Evolutionary conservation across 208 protist species (phyloP).

Genomic region (Crithidia acanthocephali): DNA sequence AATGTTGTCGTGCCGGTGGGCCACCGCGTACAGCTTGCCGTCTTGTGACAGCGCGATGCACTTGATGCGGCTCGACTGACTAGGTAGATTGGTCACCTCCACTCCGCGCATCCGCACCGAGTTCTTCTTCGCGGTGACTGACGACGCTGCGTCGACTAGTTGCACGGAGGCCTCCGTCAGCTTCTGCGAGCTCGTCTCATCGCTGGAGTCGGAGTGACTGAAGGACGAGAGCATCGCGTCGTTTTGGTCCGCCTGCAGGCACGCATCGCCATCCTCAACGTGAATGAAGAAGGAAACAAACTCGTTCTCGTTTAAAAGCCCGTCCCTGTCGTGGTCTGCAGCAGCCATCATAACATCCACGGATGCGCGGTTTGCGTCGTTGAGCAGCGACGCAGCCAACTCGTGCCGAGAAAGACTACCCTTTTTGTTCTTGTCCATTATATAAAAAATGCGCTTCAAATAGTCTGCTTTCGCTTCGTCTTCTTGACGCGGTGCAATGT

Average conservation of each 20-base stretch:
- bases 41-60: slow-evolving; percentile 52
- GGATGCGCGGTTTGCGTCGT: slow-evolving; percentile 13
- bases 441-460: slow-evolving; percentile 27
- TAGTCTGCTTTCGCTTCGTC: slow-evolving; percentile 23
- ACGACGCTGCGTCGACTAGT: slow-evolving; percentile 1
- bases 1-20: slow-evolving; percentile 56
- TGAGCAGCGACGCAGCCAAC: slow-evolving; percentile 7
- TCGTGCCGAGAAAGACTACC: slow-evolving; percentile 12
- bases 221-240: slow-evolving; percentile 12
- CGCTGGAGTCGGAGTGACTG: slow-evolving; percentile 1
- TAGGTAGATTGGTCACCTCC: slow-evolving; percentile 35
- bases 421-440: slow-evolving; percentile 9
- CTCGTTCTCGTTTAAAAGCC: slow-evolving; percentile 38
- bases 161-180: background rate
- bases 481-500: slow-evolving; percentile 11
- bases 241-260: slow-evolving; percentile 32
- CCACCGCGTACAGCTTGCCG: slow-evolving; percentile 53
- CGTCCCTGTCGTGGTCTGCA: slow-evolving; percentile 38
- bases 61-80: slow-evolving; percentile 53
- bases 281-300: slow-evolving; percentile 47
- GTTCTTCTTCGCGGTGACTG: background rate
- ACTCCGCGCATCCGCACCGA: slow-evolving; percentile 34
- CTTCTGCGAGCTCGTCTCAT: slow-evolving; percentile 1
- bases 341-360: slow-evolving; percentile 31
- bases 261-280: slow-evolving; percentile 28